Evolutionary conservation across 192 early-diverging fungal genomes (phyloP).

Genomic region (Chytriomyces sp.): DNA sequence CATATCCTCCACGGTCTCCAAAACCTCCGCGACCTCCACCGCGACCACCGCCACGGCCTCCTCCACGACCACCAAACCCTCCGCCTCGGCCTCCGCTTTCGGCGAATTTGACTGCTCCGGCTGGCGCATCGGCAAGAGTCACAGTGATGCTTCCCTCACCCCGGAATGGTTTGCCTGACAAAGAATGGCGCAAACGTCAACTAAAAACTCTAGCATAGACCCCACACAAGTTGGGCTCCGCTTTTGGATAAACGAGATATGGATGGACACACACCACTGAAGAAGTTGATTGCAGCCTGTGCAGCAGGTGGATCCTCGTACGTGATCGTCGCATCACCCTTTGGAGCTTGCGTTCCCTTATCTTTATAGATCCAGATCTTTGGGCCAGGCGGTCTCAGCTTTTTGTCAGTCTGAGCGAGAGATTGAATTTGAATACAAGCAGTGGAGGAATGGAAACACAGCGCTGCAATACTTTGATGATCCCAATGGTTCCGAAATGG

Average conservation of each 20-base stretch:
- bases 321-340: slow-evolving; percentile 80
- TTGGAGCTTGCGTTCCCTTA: slow-evolving; percentile 63
- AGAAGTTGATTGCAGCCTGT: slow-evolving; percentile 76
- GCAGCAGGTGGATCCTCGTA: slow-evolving; percentile 76
- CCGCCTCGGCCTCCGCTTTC: slow-evolving; percentile 55
- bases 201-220: slow-evolving; percentile 5
- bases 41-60: slow-evolving; percentile 51
- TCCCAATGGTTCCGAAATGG: slow-evolving; percentile 71
- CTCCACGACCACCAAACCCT: slow-evolving; percentile 51
- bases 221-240: too few relatives aligned
- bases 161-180: slow-evolving; percentile 57
- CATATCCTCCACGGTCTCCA: slow-evolving; percentile 16
- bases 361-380: slow-evolving; percentile 79
- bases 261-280: slow-evolving; percentile 55
- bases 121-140: slow-evolving; percentile 60
- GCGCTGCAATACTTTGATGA: slow-evolving; percentile 60
- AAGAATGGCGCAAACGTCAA: slow-evolving; percentile 34
- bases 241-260: too few relatives aligned
- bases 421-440: background rate
- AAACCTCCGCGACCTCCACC: slow-evolving; percentile 33
- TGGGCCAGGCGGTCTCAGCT: slow-evolving; percentile 52
- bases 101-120: slow-evolving; percentile 42
- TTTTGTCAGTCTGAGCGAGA: slow-evolving; percentile 59
- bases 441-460: background rate
- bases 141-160: slow-evolving; percentile 66